Evolutionary conservation across 257 asterid species (phyloP), one percentile per base, ranked within the genome.

Genomic region (Solanum piurae): DNA sequence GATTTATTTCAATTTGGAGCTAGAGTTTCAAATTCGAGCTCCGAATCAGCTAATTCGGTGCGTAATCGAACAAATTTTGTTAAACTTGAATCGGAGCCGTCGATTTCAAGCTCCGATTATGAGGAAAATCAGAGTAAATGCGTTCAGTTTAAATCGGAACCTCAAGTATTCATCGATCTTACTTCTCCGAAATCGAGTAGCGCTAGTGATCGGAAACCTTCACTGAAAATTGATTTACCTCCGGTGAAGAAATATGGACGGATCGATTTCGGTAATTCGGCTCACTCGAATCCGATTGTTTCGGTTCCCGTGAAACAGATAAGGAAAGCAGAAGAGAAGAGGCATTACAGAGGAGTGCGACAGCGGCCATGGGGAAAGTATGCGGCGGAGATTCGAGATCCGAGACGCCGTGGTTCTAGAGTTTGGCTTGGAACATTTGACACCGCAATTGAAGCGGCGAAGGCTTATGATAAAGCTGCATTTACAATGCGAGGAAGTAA

Each of bases 351-450:
- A 38, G 94, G 94, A 7, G 93, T 92, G 49, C 52, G 94, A 85
- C 91, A 86, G 87, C 89, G 94, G 84, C 93, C 92, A 29, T 94
- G 95, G 96, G 98, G 98, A 0, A 95, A 92, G 86, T 94, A 86
- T 83, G 95, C 98, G 20, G 94, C 95, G 88, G 96, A 94, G 94
- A 94, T 94, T 20, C 94, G 96, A 0, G 94, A 94, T 38, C 95
- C 98, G 7, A 86, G 83, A 42, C 89, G 93, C 46, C 89, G 93
- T 0, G 95, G 96, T 9, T 90, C 94, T 2, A 90, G 95, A 13
- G 93, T 94, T 29, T 94, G 98, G 96, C 90, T 95, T 1, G 98
- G 98, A 38, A 95, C 98, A 0, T 95, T 91, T 86, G 92, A 93
- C 38, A 91, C 91, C 4, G 94, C 96, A 21, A 72, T 86, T 73